phyloP scores from a whole-genome alignment of 495 filamentous ascomycete species.

The Letharia lupina region DNA sequence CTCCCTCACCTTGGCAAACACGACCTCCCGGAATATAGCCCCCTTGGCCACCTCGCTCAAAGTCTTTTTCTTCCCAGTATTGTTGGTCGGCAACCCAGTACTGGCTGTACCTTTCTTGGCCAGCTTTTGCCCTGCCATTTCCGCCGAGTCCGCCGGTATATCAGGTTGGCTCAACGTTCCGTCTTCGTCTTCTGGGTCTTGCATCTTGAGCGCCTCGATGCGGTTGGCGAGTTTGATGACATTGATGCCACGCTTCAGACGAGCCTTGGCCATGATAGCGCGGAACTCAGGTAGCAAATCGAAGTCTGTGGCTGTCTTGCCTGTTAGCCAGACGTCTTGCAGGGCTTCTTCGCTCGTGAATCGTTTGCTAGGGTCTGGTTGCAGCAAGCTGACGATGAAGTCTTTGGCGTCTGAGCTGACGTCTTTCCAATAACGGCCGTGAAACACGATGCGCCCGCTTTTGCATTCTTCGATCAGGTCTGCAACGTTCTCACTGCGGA shows the following conservation, averaged over 20 bases:
- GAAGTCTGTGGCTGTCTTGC: conserved; percentile 82
- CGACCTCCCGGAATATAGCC: conserved; percentile 95
- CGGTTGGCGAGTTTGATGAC: conserved; percentile 94
- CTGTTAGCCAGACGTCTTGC: conserved; percentile 81
- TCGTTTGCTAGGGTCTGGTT: conserved; percentile 68
- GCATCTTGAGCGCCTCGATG: conserved; percentile 93
- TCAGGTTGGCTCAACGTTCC: conserved; percentile 56
- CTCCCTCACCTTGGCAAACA: conserved; percentile 89
- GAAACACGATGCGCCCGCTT: conserved; percentile 84
- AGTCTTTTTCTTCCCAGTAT: conserved; percentile 47
- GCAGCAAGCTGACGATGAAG: conserved; percentile 78
- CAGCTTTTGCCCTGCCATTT: conserved; percentile 33
- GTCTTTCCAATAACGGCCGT: conserved; percentile 97
- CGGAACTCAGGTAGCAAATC: conserved; percentile 96
- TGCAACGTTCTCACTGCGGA: conserved; percentile 85
- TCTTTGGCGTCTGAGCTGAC: conserved; percentile 93
- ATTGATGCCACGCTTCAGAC: conserved; percentile 88
- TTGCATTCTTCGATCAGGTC: conserved; percentile 96
- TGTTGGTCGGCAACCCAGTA: conserved; percentile 19
- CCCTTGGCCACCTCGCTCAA: conserved; percentile 72
- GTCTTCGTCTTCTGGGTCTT: conserved; percentile 78
- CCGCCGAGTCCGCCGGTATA: conserved; percentile 49
- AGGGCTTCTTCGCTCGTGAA: conserved; percentile 77
- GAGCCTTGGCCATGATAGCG: conserved; percentile 84
- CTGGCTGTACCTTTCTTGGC: conserved; percentile 29